Conservation (phyloP, 352 stramenopile genomes). For the Globisporangium nagaii region DNA sequence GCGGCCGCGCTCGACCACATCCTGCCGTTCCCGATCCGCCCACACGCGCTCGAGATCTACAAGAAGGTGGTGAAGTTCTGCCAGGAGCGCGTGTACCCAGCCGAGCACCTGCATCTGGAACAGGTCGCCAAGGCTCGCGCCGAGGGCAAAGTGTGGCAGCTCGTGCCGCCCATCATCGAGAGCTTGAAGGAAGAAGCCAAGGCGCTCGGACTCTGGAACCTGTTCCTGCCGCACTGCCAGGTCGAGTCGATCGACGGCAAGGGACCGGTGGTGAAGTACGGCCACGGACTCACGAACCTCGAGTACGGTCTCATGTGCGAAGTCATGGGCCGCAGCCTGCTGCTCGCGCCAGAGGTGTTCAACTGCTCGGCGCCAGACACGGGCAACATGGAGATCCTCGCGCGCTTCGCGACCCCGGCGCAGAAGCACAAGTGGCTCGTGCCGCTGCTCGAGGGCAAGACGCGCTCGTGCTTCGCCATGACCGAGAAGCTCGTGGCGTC, state of each 20-base stretch:
- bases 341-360: conserved; percentile 92
- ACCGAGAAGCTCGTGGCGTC: conserved; percentile 95
- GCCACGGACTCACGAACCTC: conserved; percentile 72
- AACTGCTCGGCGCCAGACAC: conserved; percentile 97
- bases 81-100: conserved; percentile 84
- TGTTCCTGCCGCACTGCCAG: conserved; percentile 86
- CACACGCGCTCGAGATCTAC: conserved; percentile 74
- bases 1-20: conserved; percentile 47
- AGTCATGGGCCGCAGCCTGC: conserved; percentile 89
- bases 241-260: conserved; percentile 41
- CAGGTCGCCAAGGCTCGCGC: conserved; percentile 54
- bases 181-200: conserved; percentile 89
- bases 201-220: conserved; percentile 93
- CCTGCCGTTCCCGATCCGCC: conserved; percentile 69
- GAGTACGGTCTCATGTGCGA: conserved; percentile 97
- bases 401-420: conserved; percentile 87
- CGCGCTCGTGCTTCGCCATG: conserved; percentile 96
- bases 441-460: conserved; percentile 90
- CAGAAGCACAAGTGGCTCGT: conserved; percentile 93
- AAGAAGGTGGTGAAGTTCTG: conserved; percentile 87
- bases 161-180: conserved; percentile 87
- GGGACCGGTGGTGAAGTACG: conserved; percentile 48
- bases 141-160: conserved; percentile 63
- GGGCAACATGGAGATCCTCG: conserved; percentile 99
- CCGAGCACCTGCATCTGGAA: conserved; percentile 83